These are phyloP conservation scores for Paramecium caudatum DNA, from an alignment of 73 alveolate genomes.

Conservation along the genomic window DNA sequence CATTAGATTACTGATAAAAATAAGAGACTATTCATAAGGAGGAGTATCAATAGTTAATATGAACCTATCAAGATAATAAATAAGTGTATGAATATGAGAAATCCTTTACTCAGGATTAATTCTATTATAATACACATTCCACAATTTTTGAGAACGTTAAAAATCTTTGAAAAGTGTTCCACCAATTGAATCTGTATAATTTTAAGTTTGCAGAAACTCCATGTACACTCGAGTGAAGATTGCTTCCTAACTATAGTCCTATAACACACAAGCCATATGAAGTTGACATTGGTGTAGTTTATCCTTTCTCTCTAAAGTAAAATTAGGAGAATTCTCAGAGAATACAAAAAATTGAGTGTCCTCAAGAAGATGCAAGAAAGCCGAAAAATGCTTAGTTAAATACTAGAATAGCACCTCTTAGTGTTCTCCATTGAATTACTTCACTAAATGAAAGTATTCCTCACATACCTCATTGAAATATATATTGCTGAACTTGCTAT, in stretches of 20 bases:
- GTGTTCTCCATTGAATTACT: too few relatives aligned
- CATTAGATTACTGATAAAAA: background rate
- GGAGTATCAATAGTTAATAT: too few relatives aligned
- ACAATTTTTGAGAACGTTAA: background rate
- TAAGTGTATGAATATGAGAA: conserved; percentile 7
- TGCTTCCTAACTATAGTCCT: background rate
- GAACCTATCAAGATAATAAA: background rate
- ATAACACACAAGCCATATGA: background rate
- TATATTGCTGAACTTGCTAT: background rate
- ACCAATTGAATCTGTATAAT: background rate
- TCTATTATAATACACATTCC: background rate
- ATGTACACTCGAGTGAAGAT: background rate
- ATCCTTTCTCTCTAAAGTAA: background rate
- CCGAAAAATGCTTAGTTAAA: too few relatives aligned
- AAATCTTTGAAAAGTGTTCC: background rate
- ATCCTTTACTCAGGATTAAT: background rate
- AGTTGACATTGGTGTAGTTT: background rate
- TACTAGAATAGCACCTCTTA: too few relatives aligned
- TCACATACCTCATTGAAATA: conserved; percentile 15
- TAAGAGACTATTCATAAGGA: background rate
- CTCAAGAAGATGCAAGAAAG: too few relatives aligned
- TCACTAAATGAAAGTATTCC: background rate
- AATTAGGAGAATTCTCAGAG: background rate
- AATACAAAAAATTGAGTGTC: too few relatives aligned
- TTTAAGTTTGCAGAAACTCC: background rate